Evolutionary conservation across 768 basidiomycete species (phyloP), one percentile per base, ranked within the genome.

Genomic region (Harrya chromipes): DNA sequence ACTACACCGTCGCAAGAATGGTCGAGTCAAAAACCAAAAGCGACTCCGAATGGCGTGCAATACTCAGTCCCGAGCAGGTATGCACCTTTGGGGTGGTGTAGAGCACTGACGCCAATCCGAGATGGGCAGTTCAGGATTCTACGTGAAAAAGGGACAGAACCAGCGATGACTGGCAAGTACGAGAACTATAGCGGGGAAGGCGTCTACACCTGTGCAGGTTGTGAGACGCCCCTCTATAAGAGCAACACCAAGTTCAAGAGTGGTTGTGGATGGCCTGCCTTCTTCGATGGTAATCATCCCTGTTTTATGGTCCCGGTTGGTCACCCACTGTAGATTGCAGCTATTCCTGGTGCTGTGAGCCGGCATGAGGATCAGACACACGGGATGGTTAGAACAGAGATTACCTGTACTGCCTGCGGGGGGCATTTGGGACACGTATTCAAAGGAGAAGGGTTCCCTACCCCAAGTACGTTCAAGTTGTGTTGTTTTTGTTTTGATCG

Each of bases 181-280:
- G 82, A 94, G 54, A 77, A 92, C 47, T 77, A 80, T 67, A 66
- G 66, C 20, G 80, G 73, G 4, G 62, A 78, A 24, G 94, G 94
- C 9, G 75, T 84, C 1, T 95, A 94, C 63, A 59, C 70, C 38
- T 94, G 93, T 62, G 85, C 82, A 9, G 94, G 80, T 8, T 95
- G 93, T 67, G 76, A 75, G 31, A 82, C 90, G 3, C 85, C 92
- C 1, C 71, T 97, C 42, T 97, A 95, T 74, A 90, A 85, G 75
- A 90, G 87, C 61, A 75, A 74, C 23, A 93, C 91, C 56, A 97
- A 97, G 71, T 97, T 95, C 70, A 78, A 87, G 59, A 93, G 90
- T 50, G 91, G 92, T 8, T 95, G 91, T 61, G 94, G 94, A 20
- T 97, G 94, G 94, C 94, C 94, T n/a, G 91, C 94, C 1, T 97